Evolutionary conservation across 805 yeast species (phyloP).

Genomic region (Saturnispora saitoi): DNA sequence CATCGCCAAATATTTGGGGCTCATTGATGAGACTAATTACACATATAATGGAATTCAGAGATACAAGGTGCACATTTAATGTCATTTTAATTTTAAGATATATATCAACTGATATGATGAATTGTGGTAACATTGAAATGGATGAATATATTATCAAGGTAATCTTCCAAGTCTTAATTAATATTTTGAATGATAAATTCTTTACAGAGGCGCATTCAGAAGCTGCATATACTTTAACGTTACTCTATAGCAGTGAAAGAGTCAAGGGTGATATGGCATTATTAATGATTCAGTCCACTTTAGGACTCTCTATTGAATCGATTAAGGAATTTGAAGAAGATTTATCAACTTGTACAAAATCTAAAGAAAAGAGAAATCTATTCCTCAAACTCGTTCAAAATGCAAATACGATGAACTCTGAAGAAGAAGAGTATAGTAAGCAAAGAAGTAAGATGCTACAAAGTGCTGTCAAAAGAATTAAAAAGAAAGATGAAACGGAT

Average conservation of each 20-base stretch:
- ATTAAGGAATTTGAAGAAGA: slow-evolving; percentile 56
- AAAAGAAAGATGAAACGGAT: slow-evolving; percentile 11
- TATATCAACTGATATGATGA: slow-evolving; percentile 57
- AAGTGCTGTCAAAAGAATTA: slow-evolving; percentile 9
- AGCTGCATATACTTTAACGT: slow-evolving; percentile 82
- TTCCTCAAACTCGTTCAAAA: slow-evolving; percentile 61
- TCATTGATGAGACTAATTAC: slow-evolving; percentile 69
- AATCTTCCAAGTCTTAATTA: slow-evolving; percentile 60
- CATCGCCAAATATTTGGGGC: slow-evolving; percentile 54
- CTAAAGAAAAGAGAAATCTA: slow-evolving; percentile 74
- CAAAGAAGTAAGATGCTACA: slow-evolving; percentile 13
- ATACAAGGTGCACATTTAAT: slow-evolving; percentile 87
- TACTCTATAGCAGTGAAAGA: slow-evolving; percentile 65
- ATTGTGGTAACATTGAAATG: slow-evolving; percentile 58
- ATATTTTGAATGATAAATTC: slow-evolving; percentile 62
- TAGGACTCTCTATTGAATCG: slow-evolving; percentile 47
- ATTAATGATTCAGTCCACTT: slow-evolving; percentile 41
- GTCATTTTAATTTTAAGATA: slow-evolving; percentile 74
- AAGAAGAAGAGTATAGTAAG: slow-evolving; percentile 14
- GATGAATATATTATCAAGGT: slow-evolving; percentile 59
- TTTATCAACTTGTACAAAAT: slow-evolving; percentile 53
- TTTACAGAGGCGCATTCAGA: slow-evolving; percentile 84
- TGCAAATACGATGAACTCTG: slow-evolving; percentile 42
- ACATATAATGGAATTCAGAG: slow-evolving; percentile 74
- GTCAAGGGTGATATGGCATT: slow-evolving; percentile 64